Conservation (phyloP, 495 filamentous ascomycete species). For the Penicillium longicatenatum region DNA sequence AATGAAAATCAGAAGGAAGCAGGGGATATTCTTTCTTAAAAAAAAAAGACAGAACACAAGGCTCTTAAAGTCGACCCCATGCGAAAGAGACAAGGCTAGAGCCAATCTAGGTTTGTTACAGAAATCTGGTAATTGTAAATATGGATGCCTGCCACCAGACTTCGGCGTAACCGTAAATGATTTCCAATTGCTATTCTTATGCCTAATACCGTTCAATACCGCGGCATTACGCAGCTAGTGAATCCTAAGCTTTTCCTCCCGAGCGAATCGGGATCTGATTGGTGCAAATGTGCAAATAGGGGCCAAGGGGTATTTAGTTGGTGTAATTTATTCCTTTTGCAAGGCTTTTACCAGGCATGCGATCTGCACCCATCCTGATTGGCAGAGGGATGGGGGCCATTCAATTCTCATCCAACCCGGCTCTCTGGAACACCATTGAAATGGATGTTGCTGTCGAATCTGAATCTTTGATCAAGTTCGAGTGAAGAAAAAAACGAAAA, state of each 20-base stretch:
- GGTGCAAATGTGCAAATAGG: not conserved
- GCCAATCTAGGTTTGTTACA: not conserved
- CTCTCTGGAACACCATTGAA: too few species aligned
- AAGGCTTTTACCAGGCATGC: not conserved
- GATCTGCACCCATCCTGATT: not conserved
- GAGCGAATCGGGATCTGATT: not conserved
- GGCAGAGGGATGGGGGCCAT: not conserved
- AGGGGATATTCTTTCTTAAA: not conserved
- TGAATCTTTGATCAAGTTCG: too few species aligned
- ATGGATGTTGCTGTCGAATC: too few species aligned
- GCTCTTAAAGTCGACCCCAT: not conserved
- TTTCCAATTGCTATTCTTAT: too few species aligned
- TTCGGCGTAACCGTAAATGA: not conserved
- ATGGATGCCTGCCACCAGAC: not conserved
- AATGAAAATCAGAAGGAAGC: not conserved
- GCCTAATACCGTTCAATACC: not conserved
- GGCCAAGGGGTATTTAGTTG: not conserved
- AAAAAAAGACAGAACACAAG: not conserved
- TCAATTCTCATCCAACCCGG: not conserved
- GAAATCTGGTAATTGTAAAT: not conserved
- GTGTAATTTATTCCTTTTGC: not conserved
- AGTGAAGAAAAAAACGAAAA: too few species aligned
- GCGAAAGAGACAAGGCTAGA: too few species aligned
- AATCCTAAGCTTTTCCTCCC: not conserved
- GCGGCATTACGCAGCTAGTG: not conserved